Evolutionary conservation across 2,329 filamentous ascomycete species (phyloP).

Genomic region (Huntiella moniliformis): DNA sequence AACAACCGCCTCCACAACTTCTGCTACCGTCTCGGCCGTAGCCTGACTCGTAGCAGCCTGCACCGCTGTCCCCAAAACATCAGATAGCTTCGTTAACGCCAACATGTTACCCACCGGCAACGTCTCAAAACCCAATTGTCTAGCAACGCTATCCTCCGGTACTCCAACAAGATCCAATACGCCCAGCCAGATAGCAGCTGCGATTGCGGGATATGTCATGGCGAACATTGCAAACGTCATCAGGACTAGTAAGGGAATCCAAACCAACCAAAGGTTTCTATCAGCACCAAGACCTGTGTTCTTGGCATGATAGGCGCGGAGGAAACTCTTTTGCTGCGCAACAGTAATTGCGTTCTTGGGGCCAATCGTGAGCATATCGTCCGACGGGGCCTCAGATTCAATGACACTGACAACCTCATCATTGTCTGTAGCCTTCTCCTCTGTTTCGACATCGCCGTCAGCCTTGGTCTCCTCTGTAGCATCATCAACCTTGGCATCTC

Average conservation of each 20-base stretch:
- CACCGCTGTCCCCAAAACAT: constrained; percentile 10
- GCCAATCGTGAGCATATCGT: constrained; percentile 36
- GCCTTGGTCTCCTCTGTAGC: constrained; percentile 19
- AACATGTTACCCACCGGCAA: constrained; percentile 11
- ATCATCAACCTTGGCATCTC: constrained; percentile 6
- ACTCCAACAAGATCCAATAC: constrained; percentile 12
- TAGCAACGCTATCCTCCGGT: constrained; percentile 10
- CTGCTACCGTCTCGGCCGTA: constrained; percentile 1
- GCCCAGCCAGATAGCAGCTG: constrained; percentile 13
- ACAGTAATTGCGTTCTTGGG: constrained; percentile 44
- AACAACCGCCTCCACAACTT: background rate
- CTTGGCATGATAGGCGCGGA: constrained; percentile 40
- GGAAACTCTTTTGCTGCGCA: constrained; percentile 45
- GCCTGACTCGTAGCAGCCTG: constrained; percentile 7
- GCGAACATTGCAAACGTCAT: constrained; percentile 24
- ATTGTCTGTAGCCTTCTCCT: constrained; percentile 14
- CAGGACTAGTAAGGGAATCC: constrained; percentile 29
- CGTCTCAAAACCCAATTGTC: constrained; percentile 8
- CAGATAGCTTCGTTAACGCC: constrained; percentile 8
- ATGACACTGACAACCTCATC: constrained; percentile 21
- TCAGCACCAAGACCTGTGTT: constrained; percentile 45
- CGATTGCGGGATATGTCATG: constrained; percentile 22
- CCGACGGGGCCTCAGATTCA: background rate
- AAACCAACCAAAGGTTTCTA: constrained; percentile 48
- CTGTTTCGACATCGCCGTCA: constrained; percentile 24